phyloP scores from a whole-genome alignment of 2,329 filamentous ascomycete genomes.

The Beauveria brongniartii region DNA sequence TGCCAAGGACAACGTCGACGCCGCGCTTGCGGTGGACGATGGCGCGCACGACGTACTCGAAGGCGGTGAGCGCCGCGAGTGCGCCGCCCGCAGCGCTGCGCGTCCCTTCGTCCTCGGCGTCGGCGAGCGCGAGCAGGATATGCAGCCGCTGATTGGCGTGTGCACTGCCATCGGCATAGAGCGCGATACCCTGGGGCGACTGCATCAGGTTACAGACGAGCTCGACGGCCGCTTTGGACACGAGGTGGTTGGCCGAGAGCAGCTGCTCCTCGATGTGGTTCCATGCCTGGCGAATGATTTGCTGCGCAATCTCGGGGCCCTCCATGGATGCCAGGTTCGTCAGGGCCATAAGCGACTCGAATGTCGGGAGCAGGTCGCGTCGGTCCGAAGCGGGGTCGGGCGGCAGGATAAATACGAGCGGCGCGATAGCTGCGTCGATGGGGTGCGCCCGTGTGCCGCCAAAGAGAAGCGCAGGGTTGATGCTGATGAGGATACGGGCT shows the following conservation, averaged over 20 bases:
- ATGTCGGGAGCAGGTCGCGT: slow-evolving; percentile 76
- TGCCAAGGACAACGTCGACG: slow-evolving; percentile 65
- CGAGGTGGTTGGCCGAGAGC: slow-evolving; percentile 63
- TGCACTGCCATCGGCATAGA: slow-evolving; percentile 60
- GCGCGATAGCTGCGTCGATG: slow-evolving; percentile 71
- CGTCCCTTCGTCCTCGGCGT: slow-evolving; percentile 74
- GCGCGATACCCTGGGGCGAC: slow-evolving; percentile 54
- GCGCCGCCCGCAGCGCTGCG: slow-evolving; percentile 81
- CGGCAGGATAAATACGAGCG: slow-evolving; percentile 66
- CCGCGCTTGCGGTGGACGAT: slow-evolving; percentile 66
- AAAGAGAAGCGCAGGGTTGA: slow-evolving; percentile 78
- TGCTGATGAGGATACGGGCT: slow-evolving; percentile 78
- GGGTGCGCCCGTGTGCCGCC: slow-evolving; percentile 65
- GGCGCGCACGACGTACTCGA: slow-evolving; percentile 63
- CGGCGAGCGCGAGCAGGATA: slow-evolving; percentile 77
- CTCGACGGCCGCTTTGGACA: slow-evolving; percentile 79
- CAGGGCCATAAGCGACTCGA: slow-evolving; percentile 83
- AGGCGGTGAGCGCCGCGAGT: slow-evolving; percentile 73
- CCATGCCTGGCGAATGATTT: slow-evolving; percentile 69
- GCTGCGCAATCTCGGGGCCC: slow-evolving; percentile 52
- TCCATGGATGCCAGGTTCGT: slow-evolving; percentile 87
- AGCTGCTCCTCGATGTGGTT: slow-evolving; percentile 74
- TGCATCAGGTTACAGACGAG: slow-evolving; percentile 86
- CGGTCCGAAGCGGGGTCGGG: slow-evolving; percentile 54
- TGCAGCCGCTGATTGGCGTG: slow-evolving; percentile 69